Conservation (phyloP, 257 asterid species). For the Verbascum thapsus region DNA sequence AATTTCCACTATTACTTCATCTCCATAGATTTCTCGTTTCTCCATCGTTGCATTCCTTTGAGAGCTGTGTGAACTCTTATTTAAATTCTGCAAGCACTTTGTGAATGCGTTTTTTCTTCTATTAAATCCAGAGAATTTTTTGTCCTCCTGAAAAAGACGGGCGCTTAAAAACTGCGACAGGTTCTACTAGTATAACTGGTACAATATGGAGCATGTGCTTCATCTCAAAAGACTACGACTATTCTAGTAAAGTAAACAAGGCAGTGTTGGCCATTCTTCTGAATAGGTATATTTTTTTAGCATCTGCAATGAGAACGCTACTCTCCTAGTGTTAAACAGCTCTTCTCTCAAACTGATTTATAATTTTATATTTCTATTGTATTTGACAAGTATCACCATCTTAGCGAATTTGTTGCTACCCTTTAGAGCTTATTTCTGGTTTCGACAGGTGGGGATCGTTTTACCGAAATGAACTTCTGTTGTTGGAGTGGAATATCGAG, state of each 20-base stretch:
- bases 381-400: not conserved
- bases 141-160: constrained; percentile 75
- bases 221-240: constrained; percentile 62
- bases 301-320: constrained; percentile 25
- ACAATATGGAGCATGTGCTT: constrained; percentile 99
- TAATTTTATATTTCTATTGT: constrained; percentile 35
- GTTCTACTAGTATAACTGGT: constrained; percentile 68
- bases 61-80: constrained; percentile 23
- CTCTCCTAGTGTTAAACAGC: constrained; percentile 25
- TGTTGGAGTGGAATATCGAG: constrained; percentile 75
- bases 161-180: constrained; percentile 48
- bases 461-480: constrained; percentile 74
- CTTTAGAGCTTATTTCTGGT: constrained; percentile 19
- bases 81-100: constrained; percentile 23
- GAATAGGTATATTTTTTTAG: constrained; percentile 66
- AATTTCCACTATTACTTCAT: constrained; percentile 22
- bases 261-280: constrained; percentile 86
- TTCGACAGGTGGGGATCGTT: constrained; percentile 75
- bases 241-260: constrained; percentile 49
- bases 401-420: constrained; percentile 18
- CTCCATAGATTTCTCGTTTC: too few relatives aligned
- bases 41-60: constrained; percentile 22
- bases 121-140: constrained; percentile 54
- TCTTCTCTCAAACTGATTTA: constrained; percentile 17
- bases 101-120: constrained; percentile 30